A percentile compares a stretch with the other conserved stretches of the same genome.
phyloP scores from a whole-genome alignment of 129 eudicot genomes.

The Flaveria sonorensis region DNA sequence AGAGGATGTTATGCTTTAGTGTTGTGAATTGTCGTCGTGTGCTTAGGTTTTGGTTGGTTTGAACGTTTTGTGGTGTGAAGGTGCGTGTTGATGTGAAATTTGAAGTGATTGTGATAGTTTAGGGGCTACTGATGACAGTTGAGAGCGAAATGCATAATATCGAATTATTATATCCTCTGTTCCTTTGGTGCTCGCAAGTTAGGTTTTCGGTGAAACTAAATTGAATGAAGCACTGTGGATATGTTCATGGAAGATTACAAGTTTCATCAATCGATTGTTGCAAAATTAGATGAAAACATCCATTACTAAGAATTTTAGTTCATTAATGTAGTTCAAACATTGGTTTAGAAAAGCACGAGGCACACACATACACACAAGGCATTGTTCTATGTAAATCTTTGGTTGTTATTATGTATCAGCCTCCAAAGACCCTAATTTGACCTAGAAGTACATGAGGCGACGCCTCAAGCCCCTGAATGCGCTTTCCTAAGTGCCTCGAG shows the following conservation, averaged over 20 bases:
- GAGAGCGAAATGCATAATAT: too few species aligned
- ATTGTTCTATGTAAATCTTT: too few species aligned
- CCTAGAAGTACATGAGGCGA: too few species aligned
- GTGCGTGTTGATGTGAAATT: conserved; percentile 14
- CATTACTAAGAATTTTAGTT: background rate
- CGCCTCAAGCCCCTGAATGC: too few species aligned
- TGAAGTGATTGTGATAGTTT: conserved; percentile 9
- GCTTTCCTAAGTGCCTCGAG: too few species aligned
- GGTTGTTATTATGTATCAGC: too few species aligned
- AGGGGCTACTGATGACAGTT: background rate
- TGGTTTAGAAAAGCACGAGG: too few species aligned
- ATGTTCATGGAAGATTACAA: background rate
- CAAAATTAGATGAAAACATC: conserved; percentile 4
- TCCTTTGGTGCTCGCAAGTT: conserved; percentile 13
- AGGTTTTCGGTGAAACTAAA: background rate
- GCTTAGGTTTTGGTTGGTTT: conserved; percentile 1
- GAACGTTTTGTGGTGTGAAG: background rate
- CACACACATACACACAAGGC: too few species aligned
- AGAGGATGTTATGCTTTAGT: background rate
- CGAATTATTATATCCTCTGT: too few species aligned
- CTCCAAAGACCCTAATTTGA: too few species aligned
- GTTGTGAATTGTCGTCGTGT: background rate
- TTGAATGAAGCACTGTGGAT: background rate
- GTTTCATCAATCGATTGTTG: background rate
- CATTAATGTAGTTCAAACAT: too few species aligned